Evolutionary conservation across 495 filamentous ascomycete species (phyloP), one percentile per base, ranked within the genome.

Genomic region (Hypoxylon trugodes): DNA sequence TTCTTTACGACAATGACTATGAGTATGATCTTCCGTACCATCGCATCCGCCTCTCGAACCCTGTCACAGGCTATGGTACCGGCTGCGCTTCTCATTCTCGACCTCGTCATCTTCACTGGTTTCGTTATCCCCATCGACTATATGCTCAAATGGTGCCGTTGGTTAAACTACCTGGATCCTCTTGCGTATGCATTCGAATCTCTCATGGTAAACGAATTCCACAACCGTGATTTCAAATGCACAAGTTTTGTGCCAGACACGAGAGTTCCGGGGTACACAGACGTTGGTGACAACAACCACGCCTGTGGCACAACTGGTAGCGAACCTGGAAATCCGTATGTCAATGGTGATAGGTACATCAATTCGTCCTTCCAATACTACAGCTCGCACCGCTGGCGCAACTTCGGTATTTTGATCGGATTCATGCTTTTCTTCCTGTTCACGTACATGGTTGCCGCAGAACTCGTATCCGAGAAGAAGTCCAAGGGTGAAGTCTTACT

Each of bases 141-240:
- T 67, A 96, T 96, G 91, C 85, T 87, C 9, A 81, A 77, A 1
- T 97, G 93, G 89, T 90, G 90, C 64, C 82, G 90, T 25, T 96
- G 93, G 93, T 78, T 97, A 30, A 90, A 91, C 63, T 97, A 91
- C 60, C 72, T 97, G 9, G 88, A 96, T 61, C 92, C 92, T 4
- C 85, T 97, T 35, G 87, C 85, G 1, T 97, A 96, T 63, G 86
- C 89, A 1, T 97, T 96, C 68, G 93, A 97, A 74, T 80, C 87
- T 2, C 75, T 97, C 8, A 91, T 97, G 87, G 86, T 96, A 65
- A 97, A 97, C 69, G 93, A 97, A 73, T 97, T 95, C 71, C 80
- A 84, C 61, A 72, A 76, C 26, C 85, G 89, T 4, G 56, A 83
- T 0, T 94, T 91, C 62, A 10, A 22, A 0, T 97, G 93, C 69